Percentiles rank a stretch among this genome's conserved stretches.
Conservation (phyloP, 805 yeast species). For the Candida insectalens region DNA sequence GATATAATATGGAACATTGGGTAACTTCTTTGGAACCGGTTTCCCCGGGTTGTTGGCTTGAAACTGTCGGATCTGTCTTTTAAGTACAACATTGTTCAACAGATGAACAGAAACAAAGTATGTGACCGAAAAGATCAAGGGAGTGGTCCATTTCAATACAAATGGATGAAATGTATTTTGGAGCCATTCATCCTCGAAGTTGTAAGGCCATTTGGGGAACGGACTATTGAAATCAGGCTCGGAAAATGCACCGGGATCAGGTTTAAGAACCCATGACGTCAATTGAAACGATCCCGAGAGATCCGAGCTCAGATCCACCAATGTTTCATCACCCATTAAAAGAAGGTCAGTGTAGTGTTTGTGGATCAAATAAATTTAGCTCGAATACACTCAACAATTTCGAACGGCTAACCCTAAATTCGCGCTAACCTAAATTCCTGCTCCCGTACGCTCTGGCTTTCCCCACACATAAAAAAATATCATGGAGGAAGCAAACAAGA, state of each 20-base stretch:
- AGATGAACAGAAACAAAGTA: conserved; percentile 52
- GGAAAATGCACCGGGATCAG: conserved; percentile 17
- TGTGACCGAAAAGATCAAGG: conserved; percentile 44
- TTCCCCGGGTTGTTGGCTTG: conserved; percentile 18
- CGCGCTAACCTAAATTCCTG: too few species aligned
- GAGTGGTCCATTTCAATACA: conserved; percentile 42
- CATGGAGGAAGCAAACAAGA: too few species aligned
- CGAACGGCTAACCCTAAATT: too few species aligned
- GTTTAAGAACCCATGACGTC: conserved; percentile 14
- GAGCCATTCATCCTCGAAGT: conserved; percentile 13
- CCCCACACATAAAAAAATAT: too few species aligned
- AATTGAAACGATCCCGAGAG: too few species aligned
- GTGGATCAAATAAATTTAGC: too few species aligned
- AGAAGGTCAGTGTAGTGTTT: too few species aligned
- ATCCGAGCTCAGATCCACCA: too few species aligned
- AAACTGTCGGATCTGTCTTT: conserved; percentile 32
- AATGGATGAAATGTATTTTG: conserved; percentile 25
- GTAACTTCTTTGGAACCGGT: conserved; percentile 27
- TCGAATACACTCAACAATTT: too few species aligned
- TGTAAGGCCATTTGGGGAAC: conserved; percentile 20
- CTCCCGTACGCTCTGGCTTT: too few species aligned
- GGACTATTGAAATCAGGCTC: conserved; percentile 18
- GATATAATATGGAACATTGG: conserved; percentile 44
- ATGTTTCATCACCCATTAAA: too few species aligned
- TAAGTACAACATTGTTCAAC: conserved; percentile 36